Percentiles rank a stretch among this genome's conserved stretches.
Conservation (phyloP, 768 basidiomycete genomes). For the Russula ochroleuca region DNA sequence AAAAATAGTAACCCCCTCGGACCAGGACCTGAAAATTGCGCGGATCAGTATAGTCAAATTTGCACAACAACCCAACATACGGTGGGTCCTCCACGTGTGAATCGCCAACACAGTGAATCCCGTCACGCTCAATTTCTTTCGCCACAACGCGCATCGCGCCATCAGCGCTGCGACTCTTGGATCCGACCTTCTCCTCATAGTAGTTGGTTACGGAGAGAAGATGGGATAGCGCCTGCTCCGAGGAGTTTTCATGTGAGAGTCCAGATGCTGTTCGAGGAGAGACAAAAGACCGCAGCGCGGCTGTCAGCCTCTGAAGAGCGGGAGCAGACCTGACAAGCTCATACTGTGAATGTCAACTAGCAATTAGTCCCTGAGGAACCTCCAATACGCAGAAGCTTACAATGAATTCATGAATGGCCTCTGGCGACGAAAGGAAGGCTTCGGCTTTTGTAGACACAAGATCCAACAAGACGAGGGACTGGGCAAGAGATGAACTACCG, state of each 20-base stretch:
- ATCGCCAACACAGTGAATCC: conserved; percentile 43
- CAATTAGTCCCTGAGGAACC: not conserved
- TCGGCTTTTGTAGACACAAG: conserved; percentile 51
- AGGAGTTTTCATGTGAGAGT: conserved; percentile 34
- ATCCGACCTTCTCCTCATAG: conserved; percentile 51
- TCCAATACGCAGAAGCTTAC: conserved; percentile 39
- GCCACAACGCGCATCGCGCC: conserved; percentile 56
- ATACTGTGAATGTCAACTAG: conserved; percentile 43
- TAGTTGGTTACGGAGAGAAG: conserved; percentile 45
- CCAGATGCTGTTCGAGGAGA: conserved; percentile 31
- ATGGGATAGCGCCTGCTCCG: conserved; percentile 39
- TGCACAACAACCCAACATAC: conserved; percentile 38
- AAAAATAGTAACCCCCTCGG: conserved; percentile 21
- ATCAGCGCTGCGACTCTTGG: conserved; percentile 46
- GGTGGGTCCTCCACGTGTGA: conserved; percentile 39
- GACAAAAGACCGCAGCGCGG: conserved; percentile 36
- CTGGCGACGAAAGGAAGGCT: conserved; percentile 49
- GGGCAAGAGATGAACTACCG: not conserved
- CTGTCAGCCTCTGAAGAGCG: conserved; percentile 45
- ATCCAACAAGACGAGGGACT: conserved; percentile 55
- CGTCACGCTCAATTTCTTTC: conserved; percentile 57
- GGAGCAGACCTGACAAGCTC: conserved; percentile 57
- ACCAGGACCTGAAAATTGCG: conserved; percentile 14
- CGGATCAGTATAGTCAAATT: not conserved
- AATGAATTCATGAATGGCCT: conserved; percentile 55